A percentile compares a stretch with the other conserved stretches of the same genome.
These are phyloP conservation scores for Carex parvula DNA, from an alignment of 176 grass and related monocot species.

Conservation along the genomic window DNA sequence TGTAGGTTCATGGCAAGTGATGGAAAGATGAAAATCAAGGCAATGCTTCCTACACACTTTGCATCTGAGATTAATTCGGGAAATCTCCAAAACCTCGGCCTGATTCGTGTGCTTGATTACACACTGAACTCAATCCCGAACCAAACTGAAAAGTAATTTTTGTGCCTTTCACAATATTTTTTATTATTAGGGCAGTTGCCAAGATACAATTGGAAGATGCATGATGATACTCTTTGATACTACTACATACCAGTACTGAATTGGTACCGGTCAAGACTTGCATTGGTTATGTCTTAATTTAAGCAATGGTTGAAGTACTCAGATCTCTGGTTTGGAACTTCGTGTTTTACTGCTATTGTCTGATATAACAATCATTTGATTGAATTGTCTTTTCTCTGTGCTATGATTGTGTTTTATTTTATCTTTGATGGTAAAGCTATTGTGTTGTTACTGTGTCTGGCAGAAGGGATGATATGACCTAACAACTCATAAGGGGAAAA, in stretches of 20 bases:
- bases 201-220: not conserved
- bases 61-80: slow-evolving; percentile 60
- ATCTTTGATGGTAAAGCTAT: not conserved
- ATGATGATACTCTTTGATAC: not conserved
- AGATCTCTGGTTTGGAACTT: not conserved
- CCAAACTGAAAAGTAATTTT: slow-evolving; percentile 45
- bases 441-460: not conserved
- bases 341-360: not conserved
- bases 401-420: not conserved
- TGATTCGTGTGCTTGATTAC: slow-evolving; percentile 77
- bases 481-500: not conserved
- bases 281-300: not conserved
- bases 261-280: not conserved
- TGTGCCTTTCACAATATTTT: not conserved
- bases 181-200: too few species aligned
- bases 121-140: slow-evolving; percentile 54
- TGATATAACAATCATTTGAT: not conserved
- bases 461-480: not conserved
- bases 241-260: not conserved
- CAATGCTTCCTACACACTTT: slow-evolving; percentile 68
- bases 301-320: not conserved
- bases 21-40: slow-evolving; percentile 70
- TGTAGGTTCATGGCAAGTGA: slow-evolving; percentile 85
- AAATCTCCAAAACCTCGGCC: slow-evolving; percentile 69
- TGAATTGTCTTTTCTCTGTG: not conserved